Conservation (phyloP, 2,329 filamentous ascomycete genomes). For the Penicillium fuscoglaucum region DNA sequence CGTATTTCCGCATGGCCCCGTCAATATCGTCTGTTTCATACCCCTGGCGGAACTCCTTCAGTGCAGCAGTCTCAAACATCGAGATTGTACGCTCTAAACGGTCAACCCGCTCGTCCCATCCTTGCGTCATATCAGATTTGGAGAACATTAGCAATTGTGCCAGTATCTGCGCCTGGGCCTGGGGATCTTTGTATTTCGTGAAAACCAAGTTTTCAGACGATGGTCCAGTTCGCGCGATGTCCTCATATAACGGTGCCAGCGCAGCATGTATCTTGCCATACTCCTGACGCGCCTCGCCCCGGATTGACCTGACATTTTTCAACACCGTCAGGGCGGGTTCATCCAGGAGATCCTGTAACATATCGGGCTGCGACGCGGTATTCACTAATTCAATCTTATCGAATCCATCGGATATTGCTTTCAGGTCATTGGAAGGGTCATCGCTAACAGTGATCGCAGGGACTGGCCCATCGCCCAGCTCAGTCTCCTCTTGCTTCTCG, state of each 20-base stretch:
- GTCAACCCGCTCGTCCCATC: slow-evolving; percentile 69
- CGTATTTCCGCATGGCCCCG: slow-evolving; percentile 84
- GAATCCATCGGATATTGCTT: slow-evolving; percentile 67
- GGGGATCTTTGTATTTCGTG: slow-evolving; percentile 80
- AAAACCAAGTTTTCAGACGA: slow-evolving; percentile 78
- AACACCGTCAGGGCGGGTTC: slow-evolving; percentile 68
- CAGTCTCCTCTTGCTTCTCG: slow-evolving; percentile 29
- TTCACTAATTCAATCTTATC: slow-evolving; percentile 67
- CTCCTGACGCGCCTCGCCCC: slow-evolving; percentile 82
- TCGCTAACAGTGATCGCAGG: slow-evolving; percentile 19
- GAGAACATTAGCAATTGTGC: slow-evolving; percentile 76
- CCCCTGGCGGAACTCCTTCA: slow-evolving; percentile 89
- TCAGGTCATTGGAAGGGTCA: slow-evolving; percentile 22
- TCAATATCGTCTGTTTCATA: slow-evolving; percentile 88
- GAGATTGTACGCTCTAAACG: slow-evolving; percentile 72
- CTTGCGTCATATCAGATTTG: slow-evolving; percentile 75
- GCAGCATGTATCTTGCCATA: slow-evolving; percentile 90
- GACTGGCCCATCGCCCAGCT: slow-evolving; percentile 18
- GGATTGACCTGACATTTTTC: slow-evolving; percentile 69
- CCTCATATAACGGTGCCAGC: slow-evolving; percentile 82
- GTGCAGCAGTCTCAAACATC: slow-evolving; percentile 86
- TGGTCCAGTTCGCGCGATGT: slow-evolving; percentile 72
- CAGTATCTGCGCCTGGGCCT: slow-evolving; percentile 87
- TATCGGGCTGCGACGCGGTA: slow-evolving; percentile 30
- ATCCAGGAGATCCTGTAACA: slow-evolving; percentile 53